Evolutionary conservation across 192 early-diverging fungal species (phyloP).

Genomic region (Coemansia sp.): DNA sequence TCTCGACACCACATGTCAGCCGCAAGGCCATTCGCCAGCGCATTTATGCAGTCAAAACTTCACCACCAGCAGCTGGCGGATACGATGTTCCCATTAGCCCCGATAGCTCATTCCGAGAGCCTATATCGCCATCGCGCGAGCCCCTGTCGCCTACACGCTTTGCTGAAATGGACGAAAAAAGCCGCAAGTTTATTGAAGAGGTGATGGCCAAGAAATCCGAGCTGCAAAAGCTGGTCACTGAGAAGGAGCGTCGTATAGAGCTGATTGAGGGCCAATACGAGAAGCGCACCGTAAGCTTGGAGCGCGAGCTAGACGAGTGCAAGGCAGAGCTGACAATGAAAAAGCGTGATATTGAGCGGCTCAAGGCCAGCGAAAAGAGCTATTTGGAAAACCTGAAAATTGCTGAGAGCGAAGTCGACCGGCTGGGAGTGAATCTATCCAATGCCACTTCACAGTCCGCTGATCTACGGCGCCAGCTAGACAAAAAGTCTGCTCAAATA

Average conservation of each 20-base stretch:
- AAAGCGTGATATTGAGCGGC: slow-evolving; percentile 48
- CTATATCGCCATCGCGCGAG: slow-evolving; percentile 13
- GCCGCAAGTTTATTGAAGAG: slow-evolving; percentile 13
- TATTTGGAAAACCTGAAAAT: slow-evolving; percentile 19
- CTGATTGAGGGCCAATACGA: slow-evolving; percentile 35
- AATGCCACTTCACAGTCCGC: slow-evolving; percentile 26
- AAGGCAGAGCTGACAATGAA: slow-evolving; percentile 41
- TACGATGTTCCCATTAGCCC: slow-evolving; percentile 32
- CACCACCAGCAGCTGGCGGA: slow-evolving; percentile 5
- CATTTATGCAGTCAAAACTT: slow-evolving; percentile 7
- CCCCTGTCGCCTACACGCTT: slow-evolving; percentile 25
- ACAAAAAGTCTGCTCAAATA: slow-evolving; percentile 21
- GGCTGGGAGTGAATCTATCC: slow-evolving; percentile 29
- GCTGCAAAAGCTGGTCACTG: slow-evolving; percentile 26
- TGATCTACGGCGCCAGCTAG: slow-evolving; percentile 33
- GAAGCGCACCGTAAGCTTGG: slow-evolving; percentile 16
- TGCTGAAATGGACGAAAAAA: slow-evolving; percentile 11
- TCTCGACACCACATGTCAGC: slow-evolving; percentile 39
- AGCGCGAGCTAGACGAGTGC: slow-evolving; percentile 42
- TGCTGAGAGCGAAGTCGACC: slow-evolving; percentile 39
- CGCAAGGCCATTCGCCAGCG: slow-evolving; percentile 28
- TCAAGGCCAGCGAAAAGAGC: slow-evolving; percentile 20
- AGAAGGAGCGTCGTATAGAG: slow-evolving; percentile 31
- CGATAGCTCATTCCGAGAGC: slow-evolving; percentile 24
- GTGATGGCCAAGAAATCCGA: slow-evolving; percentile 29